Percentiles rank a stretch among this genome's conserved stretches.
Evolutionary conservation across 1,139 yeast genomes (phyloP).

Genomic region (Yamadazyma mexicana): DNA sequence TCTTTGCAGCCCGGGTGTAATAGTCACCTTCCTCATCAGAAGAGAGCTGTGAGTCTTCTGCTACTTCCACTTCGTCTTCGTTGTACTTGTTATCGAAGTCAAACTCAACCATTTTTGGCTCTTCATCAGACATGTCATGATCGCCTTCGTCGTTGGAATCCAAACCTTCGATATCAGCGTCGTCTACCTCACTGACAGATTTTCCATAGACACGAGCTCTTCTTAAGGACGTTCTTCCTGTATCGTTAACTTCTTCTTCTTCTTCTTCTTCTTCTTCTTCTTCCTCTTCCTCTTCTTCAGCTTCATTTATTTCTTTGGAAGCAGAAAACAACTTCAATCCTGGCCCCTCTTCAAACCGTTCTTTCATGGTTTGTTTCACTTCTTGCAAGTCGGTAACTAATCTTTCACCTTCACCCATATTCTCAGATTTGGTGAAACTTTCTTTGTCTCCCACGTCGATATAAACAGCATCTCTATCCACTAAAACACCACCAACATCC

Average conservation of each 20-base stretch:
- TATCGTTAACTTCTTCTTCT: constrained; percentile 31
- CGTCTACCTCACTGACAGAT: constrained; percentile 50
- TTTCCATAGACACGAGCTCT: constrained; percentile 60
- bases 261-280: constrained; percentile 38
- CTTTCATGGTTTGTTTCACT: constrained; percentile 63
- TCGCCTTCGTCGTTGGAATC: constrained; percentile 41
- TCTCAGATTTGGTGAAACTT: constrained; percentile 65
- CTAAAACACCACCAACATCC: constrained; percentile 95
- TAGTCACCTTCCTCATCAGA: constrained; percentile 38
- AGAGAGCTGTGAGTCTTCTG: constrained; percentile 45
- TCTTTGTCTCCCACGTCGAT: constrained; percentile 77
- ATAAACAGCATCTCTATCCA: constrained; percentile 95
- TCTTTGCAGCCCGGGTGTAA: constrained; percentile 48
- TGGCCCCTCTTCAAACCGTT: constrained; percentile 59
- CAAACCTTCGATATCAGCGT: constrained; percentile 41
- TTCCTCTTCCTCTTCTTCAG: constrained; percentile 36
- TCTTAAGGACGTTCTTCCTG: constrained; percentile 64
- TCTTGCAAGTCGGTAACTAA: constrained; percentile 79
- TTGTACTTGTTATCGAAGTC: constrained; percentile 47
- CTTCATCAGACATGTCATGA: constrained; percentile 29
- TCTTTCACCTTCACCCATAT: constrained; percentile 78
- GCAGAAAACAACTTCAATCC: constrained; percentile 73
- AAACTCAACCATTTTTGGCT: constrained; percentile 44
- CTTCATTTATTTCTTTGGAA: constrained; percentile 50
- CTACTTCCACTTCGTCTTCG: constrained; percentile 53